Percentiles rank a stretch among this genome's conserved stretches.
Conservation (phyloP, 129 eudicot genomes). For the Lactuca saligna region DNA sequence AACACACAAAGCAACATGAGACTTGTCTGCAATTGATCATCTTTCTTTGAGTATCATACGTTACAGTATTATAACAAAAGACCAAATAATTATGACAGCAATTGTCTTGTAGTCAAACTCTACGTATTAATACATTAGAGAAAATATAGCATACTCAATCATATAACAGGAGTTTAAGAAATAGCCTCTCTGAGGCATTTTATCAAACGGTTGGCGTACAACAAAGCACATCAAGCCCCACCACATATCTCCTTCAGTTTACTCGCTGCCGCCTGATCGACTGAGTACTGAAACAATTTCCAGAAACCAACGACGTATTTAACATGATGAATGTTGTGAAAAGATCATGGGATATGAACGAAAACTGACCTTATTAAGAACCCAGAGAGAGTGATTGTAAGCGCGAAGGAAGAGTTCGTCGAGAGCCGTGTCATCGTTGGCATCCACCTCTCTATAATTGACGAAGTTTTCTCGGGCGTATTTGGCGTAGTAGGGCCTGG, state of each 20-base stretch:
- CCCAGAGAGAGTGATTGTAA: slow-evolving; percentile 85
- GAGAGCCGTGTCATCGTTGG: slow-evolving; percentile 49
- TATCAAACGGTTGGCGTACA: slow-evolving; percentile 50
- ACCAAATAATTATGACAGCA: background rate
- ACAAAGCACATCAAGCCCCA: slow-evolving; percentile 23
- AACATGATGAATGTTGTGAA: background rate
- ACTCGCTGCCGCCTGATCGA: slow-evolving; percentile 68
- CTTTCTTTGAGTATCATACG: background rate
- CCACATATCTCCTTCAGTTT: slow-evolving; percentile 65
- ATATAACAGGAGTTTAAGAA: background rate
- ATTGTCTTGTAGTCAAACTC: background rate
- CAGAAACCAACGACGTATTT: background rate
- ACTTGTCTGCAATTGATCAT: background rate
- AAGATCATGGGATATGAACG: background rate
- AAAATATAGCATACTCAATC: background rate
- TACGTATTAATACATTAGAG: background rate
- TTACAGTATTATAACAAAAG: slow-evolving; percentile 1
- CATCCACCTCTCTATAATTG: slow-evolving; percentile 72
- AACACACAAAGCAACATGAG: background rate
- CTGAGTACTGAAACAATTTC: slow-evolving; percentile 54
- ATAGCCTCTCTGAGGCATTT: slow-evolving; percentile 35
- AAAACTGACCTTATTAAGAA: slow-evolving; percentile 68
- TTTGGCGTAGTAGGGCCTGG: slow-evolving; percentile 83
- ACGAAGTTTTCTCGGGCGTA: slow-evolving; percentile 93
- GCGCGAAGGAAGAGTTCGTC: slow-evolving; percentile 71